Conservation (phyloP, 176 grass and related monocot genomes). For the Zoysia pacifica region DNA sequence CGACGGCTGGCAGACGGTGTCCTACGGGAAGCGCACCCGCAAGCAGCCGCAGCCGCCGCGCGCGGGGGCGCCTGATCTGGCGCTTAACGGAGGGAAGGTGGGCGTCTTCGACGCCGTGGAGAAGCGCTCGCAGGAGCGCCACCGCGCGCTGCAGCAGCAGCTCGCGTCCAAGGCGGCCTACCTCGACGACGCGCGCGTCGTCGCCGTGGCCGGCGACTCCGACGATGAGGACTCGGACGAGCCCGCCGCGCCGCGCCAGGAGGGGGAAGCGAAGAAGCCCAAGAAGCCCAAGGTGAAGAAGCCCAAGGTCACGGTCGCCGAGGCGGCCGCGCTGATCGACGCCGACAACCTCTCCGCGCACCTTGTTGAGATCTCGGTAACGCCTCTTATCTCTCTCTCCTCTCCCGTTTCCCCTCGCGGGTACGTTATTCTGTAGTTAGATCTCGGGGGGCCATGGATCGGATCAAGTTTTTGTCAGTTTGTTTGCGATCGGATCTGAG, state of each 20-base stretch:
- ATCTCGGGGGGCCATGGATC: conserved; percentile 1
- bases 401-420: background rate
- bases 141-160: conserved; percentile 67
- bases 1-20: conserved; percentile 94
- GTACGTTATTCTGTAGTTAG: conserved; percentile 1
- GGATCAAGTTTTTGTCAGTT: conserved; percentile 43
- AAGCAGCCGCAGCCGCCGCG: conserved; percentile 46
- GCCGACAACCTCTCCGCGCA: conserved; percentile 61
- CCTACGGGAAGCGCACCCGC: conserved; percentile 82
- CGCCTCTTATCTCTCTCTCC: too few relatives aligned
- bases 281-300: conserved; percentile 91
- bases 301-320: conserved; percentile 76
- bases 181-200: conserved; percentile 33
- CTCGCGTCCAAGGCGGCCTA: conserved; percentile 41
- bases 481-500: conserved; percentile 40
- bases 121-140: conserved; percentile 78
- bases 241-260: conserved; percentile 30
- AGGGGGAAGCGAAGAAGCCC: conserved; percentile 64
- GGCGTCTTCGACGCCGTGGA: conserved; percentile 80
- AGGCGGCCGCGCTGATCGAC: conserved; percentile 79
- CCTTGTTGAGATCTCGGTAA: conserved; percentile 87
- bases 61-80: conserved; percentile 47
- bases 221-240: conserved; percentile 64
- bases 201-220: conserved; percentile 38
- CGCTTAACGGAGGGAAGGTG: conserved; percentile 19